Evolutionary conservation across 148 eudicot genomes (phyloP).

Genomic region (Drosera capensis): DNA sequence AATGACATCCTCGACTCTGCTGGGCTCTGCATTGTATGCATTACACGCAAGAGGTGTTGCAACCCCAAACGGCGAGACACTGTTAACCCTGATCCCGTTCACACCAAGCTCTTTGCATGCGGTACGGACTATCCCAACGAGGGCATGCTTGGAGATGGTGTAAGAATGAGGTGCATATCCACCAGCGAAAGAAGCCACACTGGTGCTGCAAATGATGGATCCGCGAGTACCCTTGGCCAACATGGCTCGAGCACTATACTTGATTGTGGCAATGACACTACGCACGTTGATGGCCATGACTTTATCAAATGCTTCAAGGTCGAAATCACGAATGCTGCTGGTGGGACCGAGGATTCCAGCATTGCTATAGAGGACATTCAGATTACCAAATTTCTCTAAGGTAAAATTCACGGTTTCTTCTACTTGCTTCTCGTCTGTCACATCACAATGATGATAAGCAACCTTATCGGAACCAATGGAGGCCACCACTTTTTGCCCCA

Average conservation of each 20-base stretch:
- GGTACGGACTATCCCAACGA: conserved; percentile 48
- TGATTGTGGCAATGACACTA: conserved; percentile 42
- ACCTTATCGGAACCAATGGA: conserved; percentile 19
- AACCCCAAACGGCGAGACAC: conserved; percentile 65
- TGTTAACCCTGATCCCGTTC: conserved; percentile 63
- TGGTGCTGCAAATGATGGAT: conserved; percentile 53
- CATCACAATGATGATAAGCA: conserved; percentile 40
- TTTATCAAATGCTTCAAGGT: conserved; percentile 26
- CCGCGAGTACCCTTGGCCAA: conserved; percentile 30
- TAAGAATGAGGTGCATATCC: conserved; percentile 54
- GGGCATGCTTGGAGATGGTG: conserved; percentile 51
- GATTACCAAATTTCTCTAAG: conserved; percentile 17
- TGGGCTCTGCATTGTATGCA: conserved; percentile 28
- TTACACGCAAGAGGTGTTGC: conserved; percentile 53
- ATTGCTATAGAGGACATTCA: conserved; percentile 47
- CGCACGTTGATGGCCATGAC: conserved; percentile 44
- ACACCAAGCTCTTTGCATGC: conserved; percentile 61
- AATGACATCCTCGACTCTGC: conserved; percentile 20
- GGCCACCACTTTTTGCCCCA: conserved; percentile 17
- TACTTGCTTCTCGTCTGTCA: conserved; percentile 39
- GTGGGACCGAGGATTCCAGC: conserved; percentile 46
- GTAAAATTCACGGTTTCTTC: conserved; percentile 21
- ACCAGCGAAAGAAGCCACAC: conserved; percentile 35
- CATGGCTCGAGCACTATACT: conserved; percentile 55
- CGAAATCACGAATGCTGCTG: conserved; percentile 30